Evolutionary conservation across 768 basidiomycete genomes (phyloP).

Genomic region (Nevesoporus exiguus): DNA sequence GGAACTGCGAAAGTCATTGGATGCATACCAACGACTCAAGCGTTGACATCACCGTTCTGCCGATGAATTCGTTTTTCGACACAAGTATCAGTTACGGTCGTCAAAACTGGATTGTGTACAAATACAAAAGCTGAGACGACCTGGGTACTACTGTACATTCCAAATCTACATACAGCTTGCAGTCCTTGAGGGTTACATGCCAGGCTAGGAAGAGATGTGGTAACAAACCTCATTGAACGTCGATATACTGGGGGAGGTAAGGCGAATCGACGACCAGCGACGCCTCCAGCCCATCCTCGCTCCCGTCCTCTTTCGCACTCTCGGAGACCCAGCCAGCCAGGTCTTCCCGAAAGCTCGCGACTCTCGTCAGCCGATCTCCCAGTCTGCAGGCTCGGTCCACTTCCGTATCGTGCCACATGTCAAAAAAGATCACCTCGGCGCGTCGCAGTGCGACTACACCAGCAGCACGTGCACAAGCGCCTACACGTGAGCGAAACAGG

Average conservation of each 20-base stretch:
- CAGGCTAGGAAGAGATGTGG: no score
- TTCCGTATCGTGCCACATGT: conserved; percentile 7
- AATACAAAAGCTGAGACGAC: no score
- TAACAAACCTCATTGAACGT: not conserved
- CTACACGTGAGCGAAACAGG: conserved; percentile 7
- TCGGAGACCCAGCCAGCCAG: conserved; percentile 1
- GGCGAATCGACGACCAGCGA: conserved; percentile 8
- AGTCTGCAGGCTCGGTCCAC: not conserved
- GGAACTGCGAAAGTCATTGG: no score
- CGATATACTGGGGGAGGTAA: conserved; percentile 12
- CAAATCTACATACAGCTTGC: no score
- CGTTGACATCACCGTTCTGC: no score
- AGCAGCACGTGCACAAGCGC: not conserved
- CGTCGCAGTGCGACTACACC: conserved; percentile 7
- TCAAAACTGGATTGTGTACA: no score
- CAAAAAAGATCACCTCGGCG: conserved; percentile 9
- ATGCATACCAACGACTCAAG: no score
- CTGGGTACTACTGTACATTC: no score
- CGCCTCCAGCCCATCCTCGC: conserved; percentile 1
- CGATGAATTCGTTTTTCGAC: no score
- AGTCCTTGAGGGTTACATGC: no score
- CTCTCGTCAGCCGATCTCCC: not conserved
- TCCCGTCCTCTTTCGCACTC: not conserved
- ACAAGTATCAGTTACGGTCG: no score
- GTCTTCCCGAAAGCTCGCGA: not conserved